These are phyloP conservation scores for Barnettozyma sucrosica DNA, from an alignment of 805 yeast species.

Conservation along the genomic window DNA sequence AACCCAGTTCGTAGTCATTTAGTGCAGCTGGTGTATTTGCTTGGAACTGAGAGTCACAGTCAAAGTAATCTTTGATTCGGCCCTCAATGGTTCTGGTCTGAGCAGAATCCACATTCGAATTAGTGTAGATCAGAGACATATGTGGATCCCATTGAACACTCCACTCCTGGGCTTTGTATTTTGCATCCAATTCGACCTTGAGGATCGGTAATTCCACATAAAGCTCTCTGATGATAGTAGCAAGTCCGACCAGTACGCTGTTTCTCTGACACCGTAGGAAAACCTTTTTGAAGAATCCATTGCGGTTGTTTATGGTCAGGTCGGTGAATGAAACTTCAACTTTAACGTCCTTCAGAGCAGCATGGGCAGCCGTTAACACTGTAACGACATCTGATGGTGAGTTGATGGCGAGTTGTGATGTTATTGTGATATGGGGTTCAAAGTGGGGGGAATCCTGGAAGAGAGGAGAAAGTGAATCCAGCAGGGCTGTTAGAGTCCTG, in stretches of 20 bases:
- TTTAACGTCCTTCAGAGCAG: constrained; percentile 37
- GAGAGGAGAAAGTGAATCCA: constrained; percentile 61
- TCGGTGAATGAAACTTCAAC: constrained; percentile 14
- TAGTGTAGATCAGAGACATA: constrained; percentile 63
- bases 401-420: constrained; percentile 50
- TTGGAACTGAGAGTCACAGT: constrained; percentile 20
- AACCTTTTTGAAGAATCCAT: constrained; percentile 22
- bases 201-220: constrained; percentile 42
- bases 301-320: constrained; percentile 14
- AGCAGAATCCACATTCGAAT: constrained; percentile 63
- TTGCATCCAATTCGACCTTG: constrained; percentile 27
- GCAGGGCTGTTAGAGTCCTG: constrained; percentile 53
- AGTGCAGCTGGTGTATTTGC: constrained; percentile 17
- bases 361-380: constrained; percentile 51
- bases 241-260: constrained; percentile 29
- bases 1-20: constrained; percentile 34
- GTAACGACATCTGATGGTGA: constrained; percentile 52
- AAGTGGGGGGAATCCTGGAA: constrained; percentile 65
- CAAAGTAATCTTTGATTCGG: constrained; percentile 60
- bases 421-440: constrained; percentile 74
- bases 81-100: constrained; percentile 56
- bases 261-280: constrained; percentile 18
- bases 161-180: constrained; percentile 52
- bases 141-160: constrained; percentile 62
- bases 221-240: constrained; percentile 47